Percentiles rank a stretch among this genome's conserved stretches.
These are phyloP conservation scores for Alternaria sp. DNA, from an alignment of 2,329 filamentous ascomycete genomes.

Conservation along the genomic window DNA sequence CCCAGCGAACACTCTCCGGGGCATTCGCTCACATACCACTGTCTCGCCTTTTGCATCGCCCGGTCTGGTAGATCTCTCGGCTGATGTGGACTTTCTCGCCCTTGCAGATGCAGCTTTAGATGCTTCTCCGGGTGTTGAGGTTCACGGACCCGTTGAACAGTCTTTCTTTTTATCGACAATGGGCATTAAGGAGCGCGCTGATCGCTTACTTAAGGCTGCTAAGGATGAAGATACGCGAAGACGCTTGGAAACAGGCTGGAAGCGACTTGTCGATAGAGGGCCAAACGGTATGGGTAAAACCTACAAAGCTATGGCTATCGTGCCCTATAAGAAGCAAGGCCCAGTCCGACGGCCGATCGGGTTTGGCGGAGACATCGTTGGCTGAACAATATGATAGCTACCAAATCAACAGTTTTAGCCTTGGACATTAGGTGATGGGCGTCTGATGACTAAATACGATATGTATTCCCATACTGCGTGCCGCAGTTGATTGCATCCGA, in stretches of 20 bases:
- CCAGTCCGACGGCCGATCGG: conserved; percentile 81
- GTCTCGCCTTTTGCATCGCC: conserved; percentile 82
- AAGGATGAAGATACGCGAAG: conserved; percentile 47
- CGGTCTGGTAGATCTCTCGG: conserved; percentile 85
- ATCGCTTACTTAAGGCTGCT: conserved; percentile 34
- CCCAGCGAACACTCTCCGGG: conserved; percentile 86
- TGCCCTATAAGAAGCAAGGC: conserved; percentile 69
- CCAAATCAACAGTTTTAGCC: neutral
- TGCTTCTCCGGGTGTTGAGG: conserved; percentile 81
- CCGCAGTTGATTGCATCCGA: neutral
- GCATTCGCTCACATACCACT: conserved; percentile 77
- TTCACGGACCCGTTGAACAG: conserved; percentile 90
- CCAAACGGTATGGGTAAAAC: conserved; percentile 90
- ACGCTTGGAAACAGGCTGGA: conserved; percentile 76
- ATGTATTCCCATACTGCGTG: neutral
- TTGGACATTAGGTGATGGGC: neutral
- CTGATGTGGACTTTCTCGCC: conserved; percentile 90
- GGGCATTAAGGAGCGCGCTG: conserved; percentile 68
- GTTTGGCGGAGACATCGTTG: conserved; percentile 74
- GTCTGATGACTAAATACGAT: neutral
- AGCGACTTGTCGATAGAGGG: conserved; percentile 80
- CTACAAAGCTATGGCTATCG: conserved; percentile 90
- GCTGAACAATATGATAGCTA: neutral
- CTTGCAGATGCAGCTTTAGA: conserved; percentile 80
- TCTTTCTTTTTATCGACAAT: conserved; percentile 77